Percentiles rank a stretch among this genome's conserved stretches.
Evolutionary conservation across 2,329 filamentous ascomycete genomes (phyloP).

Genomic region (Cryphonectria naterciae): DNA sequence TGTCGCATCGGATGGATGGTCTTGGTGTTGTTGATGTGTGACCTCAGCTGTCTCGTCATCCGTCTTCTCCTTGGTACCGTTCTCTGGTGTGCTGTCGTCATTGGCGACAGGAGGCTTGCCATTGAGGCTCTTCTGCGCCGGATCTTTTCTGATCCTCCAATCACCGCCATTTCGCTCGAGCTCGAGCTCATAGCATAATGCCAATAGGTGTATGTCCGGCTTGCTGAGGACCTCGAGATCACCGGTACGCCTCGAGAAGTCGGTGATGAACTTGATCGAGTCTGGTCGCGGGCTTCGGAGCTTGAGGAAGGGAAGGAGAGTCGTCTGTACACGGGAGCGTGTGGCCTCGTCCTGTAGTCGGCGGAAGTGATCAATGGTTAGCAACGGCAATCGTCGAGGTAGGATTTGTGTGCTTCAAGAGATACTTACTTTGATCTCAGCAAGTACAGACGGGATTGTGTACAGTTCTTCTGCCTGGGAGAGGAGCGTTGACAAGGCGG

Average conservation of each 20-base stretch:
- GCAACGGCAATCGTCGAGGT: neutral
- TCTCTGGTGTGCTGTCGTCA: slow-evolving; percentile 30
- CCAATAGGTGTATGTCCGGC: slow-evolving; percentile 87
- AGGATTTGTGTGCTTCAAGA: neutral
- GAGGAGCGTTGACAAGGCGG: slow-evolving; percentile 80
- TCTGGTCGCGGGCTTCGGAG: slow-evolving; percentile 74
- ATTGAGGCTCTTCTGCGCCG: slow-evolving; percentile 79
- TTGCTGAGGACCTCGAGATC: slow-evolving; percentile 86
- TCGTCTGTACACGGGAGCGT: slow-evolving; percentile 78
- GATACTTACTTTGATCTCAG: slow-evolving; percentile 73
- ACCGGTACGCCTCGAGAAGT: slow-evolving; percentile 87
- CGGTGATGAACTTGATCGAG: slow-evolving; percentile 78
- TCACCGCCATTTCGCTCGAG: slow-evolving; percentile 88
- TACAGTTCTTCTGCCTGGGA: slow-evolving; percentile 76
- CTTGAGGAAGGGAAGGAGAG: slow-evolving; percentile 82
- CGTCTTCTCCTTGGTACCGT: neutral
- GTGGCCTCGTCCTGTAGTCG: slow-evolving; percentile 80
- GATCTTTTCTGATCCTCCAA: slow-evolving; percentile 78
- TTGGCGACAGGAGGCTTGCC: slow-evolving; percentile 59
- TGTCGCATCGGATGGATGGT: slow-evolving; percentile 25
- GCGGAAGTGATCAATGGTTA: neutral
- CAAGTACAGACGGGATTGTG: slow-evolving; percentile 83
- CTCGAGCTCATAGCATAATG: slow-evolving; percentile 92
- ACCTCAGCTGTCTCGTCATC: neutral
- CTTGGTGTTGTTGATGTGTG: neutral